Evolutionary conservation across 352 stramenopile genomes (phyloP).

Genomic region (Thalassiosira hispida): DNA sequence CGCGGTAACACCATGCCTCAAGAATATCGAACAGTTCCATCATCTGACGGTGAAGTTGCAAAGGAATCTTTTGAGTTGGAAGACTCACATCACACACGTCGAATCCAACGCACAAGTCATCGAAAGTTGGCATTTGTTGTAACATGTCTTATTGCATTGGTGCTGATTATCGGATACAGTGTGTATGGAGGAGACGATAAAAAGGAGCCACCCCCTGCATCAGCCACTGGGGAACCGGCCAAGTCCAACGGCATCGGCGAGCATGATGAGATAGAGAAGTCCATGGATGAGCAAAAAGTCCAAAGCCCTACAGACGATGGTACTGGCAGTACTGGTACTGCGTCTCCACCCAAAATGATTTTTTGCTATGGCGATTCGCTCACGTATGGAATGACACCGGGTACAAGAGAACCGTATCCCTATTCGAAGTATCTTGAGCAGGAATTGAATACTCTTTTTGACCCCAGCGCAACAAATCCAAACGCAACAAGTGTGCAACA

Average conservation of each 20-base stretch:
- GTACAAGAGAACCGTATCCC: not conserved
- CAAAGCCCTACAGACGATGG: not conserved
- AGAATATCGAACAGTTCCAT: not conserved
- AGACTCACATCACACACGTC: not conserved
- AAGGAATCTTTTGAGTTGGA: not conserved
- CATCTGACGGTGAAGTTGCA: not conserved
- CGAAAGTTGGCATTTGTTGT: not conserved
- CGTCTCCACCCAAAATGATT: constrained; percentile 8
- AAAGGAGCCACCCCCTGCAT: not conserved
- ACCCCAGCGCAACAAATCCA: not conserved
- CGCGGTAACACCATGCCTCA: not conserved
- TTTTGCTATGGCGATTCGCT: constrained; percentile 35
- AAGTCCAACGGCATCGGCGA: no score
- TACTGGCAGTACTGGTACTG: not conserved
- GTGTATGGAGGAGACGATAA: not conserved
- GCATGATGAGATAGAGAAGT: no score
- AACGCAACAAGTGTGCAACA: not conserved
- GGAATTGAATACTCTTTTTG: constrained; percentile 16
- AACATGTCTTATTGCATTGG: not conserved
- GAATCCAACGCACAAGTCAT: not conserved
- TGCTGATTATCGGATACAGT: not conserved
- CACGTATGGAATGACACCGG: not conserved
- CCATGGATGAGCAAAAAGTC: not conserved
- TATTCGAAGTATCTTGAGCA: constrained; percentile 21
- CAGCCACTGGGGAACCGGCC: not conserved